These are phyloP conservation scores for Lepidium didymum DNA, from an alignment of 345 rosid genomes.

Conservation along the genomic window DNA sequence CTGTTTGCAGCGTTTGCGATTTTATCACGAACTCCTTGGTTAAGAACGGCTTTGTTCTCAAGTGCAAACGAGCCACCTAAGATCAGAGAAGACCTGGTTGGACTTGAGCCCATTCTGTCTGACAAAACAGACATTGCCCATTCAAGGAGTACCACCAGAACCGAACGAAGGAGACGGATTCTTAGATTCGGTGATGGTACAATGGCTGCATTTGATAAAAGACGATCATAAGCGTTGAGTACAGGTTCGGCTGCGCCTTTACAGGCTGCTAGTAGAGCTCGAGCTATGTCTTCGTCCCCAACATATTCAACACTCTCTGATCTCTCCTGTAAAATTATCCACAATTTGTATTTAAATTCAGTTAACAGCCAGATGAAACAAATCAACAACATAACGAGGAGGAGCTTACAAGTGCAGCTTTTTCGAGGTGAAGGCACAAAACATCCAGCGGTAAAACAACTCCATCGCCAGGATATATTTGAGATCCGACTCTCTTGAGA, in stretches of 20 bases:
- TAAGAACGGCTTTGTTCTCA: slow-evolving; percentile 49
- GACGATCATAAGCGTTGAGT: slow-evolving; percentile 72
- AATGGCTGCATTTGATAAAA: slow-evolving; percentile 72
- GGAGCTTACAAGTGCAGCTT: slow-evolving; percentile 70
- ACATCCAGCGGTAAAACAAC: slow-evolving; percentile 77
- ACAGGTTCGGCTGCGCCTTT: slow-evolving; percentile 91
- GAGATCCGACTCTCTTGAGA: slow-evolving; percentile 81
- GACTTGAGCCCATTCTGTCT: slow-evolving; percentile 65
- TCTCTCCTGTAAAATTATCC: slow-evolving; percentile 58
- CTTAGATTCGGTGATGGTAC: slow-evolving; percentile 74
- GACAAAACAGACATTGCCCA: slow-evolving; percentile 88
- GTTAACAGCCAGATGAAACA: background rate
- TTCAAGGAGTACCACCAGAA: slow-evolving; percentile 75
- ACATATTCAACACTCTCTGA: slow-evolving; percentile 61
- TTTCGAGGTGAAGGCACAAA: slow-evolving; percentile 93
- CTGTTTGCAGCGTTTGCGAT: slow-evolving; percentile 87
- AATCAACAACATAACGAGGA: background rate
- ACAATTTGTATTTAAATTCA: background rate
- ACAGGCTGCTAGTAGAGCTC: slow-evolving; percentile 90
- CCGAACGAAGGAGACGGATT: slow-evolving; percentile 73
- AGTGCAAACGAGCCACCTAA: slow-evolving; percentile 53
- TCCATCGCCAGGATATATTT: slow-evolving; percentile 89
- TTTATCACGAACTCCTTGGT: slow-evolving; percentile 81
- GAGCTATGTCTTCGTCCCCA: slow-evolving; percentile 86
- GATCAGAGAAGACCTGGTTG: slow-evolving; percentile 59